Evolutionary conservation across 2,329 filamentous ascomycete species (phyloP).

Genomic region (Ceratocystis diversiconidia): DNA sequence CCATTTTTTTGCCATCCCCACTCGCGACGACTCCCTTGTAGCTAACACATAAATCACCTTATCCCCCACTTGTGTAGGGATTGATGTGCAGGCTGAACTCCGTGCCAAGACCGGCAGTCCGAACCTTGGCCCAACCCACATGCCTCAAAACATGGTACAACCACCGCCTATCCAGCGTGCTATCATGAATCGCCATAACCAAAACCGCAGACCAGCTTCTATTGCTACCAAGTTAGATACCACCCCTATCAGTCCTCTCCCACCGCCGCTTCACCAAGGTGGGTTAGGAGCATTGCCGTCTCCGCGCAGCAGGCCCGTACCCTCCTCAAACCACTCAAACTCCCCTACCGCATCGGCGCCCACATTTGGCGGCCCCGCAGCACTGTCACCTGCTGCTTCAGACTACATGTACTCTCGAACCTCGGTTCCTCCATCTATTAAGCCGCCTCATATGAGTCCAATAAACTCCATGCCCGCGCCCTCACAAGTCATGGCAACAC

Average conservation of each 20-base stretch:
- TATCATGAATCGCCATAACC: constrained; percentile 68
- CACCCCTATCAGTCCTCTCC: constrained; percentile 33
- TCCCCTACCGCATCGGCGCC: constrained; percentile 39
- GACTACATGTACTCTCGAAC: constrained; percentile 26
- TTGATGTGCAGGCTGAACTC: constrained; percentile 93
- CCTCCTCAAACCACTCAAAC: constrained; percentile 54
- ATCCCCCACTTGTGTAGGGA: constrained; percentile 40
- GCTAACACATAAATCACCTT: constrained; percentile 9
- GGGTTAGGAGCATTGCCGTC: constrained; percentile 36
- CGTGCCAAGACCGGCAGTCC: constrained; percentile 84
- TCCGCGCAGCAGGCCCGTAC: constrained; percentile 65
- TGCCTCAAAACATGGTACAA: constrained; percentile 54
- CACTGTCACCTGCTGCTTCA: constrained; percentile 32
- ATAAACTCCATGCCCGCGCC: constrained; percentile 21
- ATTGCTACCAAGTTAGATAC: constrained; percentile 59
- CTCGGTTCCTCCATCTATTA: constrained; percentile 25
- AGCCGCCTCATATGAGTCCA: constrained; percentile 26
- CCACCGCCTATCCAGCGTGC: constrained; percentile 66
- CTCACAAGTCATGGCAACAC: constrained; percentile 10
- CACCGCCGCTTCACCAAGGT: constrained; percentile 30
- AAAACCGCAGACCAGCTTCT: constrained; percentile 55
- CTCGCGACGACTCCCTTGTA: not conserved
- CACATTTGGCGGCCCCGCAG: constrained; percentile 29
- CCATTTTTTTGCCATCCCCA: not conserved
- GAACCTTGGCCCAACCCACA: constrained; percentile 54